A percentile compares a stretch with the other conserved stretches of the same genome.
Evolutionary conservation across 1,284 basidiomycete species (phyloP).

Genomic region (Hymenochaete sp.): DNA sequence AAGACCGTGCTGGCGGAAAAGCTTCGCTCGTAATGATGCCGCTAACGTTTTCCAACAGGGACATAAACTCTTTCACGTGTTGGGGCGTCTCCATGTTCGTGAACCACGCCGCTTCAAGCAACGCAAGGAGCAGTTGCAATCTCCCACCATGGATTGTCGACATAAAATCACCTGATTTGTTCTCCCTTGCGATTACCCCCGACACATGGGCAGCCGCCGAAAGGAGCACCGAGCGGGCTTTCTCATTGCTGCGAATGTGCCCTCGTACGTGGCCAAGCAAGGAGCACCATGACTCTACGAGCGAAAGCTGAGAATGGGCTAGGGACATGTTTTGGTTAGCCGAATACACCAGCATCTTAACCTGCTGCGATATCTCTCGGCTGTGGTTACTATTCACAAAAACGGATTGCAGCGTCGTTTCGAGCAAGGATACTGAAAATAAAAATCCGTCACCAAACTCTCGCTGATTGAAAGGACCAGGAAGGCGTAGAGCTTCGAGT

Average conservation of each 20-base stretch:
- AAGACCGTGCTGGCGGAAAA: constrained; percentile 68
- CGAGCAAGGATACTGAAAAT: constrained; percentile 51
- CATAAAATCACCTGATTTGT: constrained; percentile 77
- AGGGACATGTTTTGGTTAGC: constrained; percentile 83
- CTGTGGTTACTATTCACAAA: constrained; percentile 36
- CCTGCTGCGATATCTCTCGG: constrained; percentile 34
- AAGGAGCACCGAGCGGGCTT: constrained; percentile 49
- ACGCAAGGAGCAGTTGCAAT: constrained; percentile 61
- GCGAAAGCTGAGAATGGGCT: constrained; percentile 66
- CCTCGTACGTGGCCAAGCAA: constrained; percentile 59
- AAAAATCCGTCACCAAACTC: constrained; percentile 76
- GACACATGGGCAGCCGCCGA: constrained; percentile 57
- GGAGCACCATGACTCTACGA: constrained; percentile 74
- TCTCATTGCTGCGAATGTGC: constrained; percentile 50
- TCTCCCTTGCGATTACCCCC: constrained; percentile 59
- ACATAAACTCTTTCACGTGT: constrained; percentile 54
- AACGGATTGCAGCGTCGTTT: constrained; percentile 40
- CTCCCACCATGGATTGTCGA: constrained; percentile 71
- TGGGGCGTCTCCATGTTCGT: constrained; percentile 46
- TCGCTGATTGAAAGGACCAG: constrained; percentile 57
- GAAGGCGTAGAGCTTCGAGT: constrained; percentile 56
- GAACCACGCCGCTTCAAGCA: constrained; percentile 77
- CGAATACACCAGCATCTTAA: constrained; percentile 47
- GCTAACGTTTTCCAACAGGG: constrained; percentile 52
- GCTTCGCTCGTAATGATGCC: constrained; percentile 64